Evolutionary conservation across 2,329 filamentous ascomycete species (phyloP).

Genomic region (Claviceps paspali): DNA sequence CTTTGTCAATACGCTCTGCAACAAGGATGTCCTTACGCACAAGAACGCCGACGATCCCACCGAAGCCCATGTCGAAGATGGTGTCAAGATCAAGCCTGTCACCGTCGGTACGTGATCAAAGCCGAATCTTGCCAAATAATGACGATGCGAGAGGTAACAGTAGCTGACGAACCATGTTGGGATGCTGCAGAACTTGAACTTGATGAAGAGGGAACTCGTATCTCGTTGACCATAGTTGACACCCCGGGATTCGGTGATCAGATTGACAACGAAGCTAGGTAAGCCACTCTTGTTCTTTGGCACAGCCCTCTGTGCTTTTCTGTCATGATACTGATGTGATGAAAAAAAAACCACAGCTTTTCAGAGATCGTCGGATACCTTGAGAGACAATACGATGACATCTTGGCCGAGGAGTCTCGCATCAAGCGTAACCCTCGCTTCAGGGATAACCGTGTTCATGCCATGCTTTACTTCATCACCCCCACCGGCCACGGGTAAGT

Average conservation of each 20-base stretch:
- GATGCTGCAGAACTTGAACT: slow-evolving; percentile 62
- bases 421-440: slow-evolving; percentile 99
- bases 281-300: slow-evolving; percentile 15
- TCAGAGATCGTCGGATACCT: slow-evolving; percentile 96
- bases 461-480: slow-evolving; percentile 97
- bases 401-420: slow-evolving; percentile 96
- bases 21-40: slow-evolving; percentile 76
- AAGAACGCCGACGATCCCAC: slow-evolving; percentile 87
- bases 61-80: slow-evolving; percentile 84
- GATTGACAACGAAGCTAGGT: slow-evolving; percentile 98
- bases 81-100: slow-evolving; percentile 95
- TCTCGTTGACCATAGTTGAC: slow-evolving; percentile 95
- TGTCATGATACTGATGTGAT: background rate
- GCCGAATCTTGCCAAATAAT: background rate
- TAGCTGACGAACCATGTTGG: slow-evolving; percentile 1
- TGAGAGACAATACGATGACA: slow-evolving; percentile 98
- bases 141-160: background rate
- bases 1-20: slow-evolving; percentile 98
- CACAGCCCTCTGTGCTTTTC: background rate
- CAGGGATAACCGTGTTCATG: slow-evolving; percentile 97
- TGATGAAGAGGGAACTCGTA: slow-evolving; percentile 95
- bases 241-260: slow-evolving; percentile 97
- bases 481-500: slow-evolving; percentile 84
- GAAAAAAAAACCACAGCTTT: too few species aligned
- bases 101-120: slow-evolving; percentile 58